phyloP scores from a whole-genome alignment of 2,329 filamentous ascomycete genomes.

The Nemania bipapillata region DNA sequence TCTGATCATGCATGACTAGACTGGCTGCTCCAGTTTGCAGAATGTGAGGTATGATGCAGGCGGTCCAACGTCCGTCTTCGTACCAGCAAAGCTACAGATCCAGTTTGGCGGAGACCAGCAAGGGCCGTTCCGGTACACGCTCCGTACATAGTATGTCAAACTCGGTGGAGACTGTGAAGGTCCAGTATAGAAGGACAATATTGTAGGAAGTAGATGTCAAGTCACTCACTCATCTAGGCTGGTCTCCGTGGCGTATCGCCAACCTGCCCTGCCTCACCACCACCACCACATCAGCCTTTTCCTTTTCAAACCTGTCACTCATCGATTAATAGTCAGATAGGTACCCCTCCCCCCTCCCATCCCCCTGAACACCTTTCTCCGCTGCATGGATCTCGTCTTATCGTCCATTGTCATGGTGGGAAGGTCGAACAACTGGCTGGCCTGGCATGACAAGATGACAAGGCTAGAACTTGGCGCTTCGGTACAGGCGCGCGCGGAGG shows the following conservation, averaged over 20 bases:
- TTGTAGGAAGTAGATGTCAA: not conserved
- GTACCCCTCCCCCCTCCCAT: too few species aligned
- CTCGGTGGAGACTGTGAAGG: conserved; percentile 21
- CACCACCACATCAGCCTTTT: not conserved
- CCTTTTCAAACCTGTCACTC: not conserved
- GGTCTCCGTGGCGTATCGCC: not conserved
- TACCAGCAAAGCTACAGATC: conserved; percentile 10
- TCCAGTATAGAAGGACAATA: not conserved
- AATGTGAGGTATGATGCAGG: conserved; percentile 15
- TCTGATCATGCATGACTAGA: conserved; percentile 14
- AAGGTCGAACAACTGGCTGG: not conserved
- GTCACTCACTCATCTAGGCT: not conserved
- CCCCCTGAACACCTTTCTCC: not conserved
- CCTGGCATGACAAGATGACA: not conserved
- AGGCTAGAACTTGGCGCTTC: not conserved
- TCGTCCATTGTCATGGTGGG: not conserved
- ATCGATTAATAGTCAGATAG: too few species aligned
- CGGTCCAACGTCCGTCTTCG: conserved; percentile 8
- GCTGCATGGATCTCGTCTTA: not conserved
- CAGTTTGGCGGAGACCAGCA: conserved; percentile 17
- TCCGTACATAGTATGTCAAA: conserved; percentile 31
- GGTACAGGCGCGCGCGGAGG: not conserved
- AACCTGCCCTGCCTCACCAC: not conserved
- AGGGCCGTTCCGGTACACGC: conserved; percentile 19
- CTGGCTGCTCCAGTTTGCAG: conserved; percentile 3